Evolutionary conservation across 2,329 filamentous ascomycete genomes (phyloP), one percentile per base, ranked within the genome.

Genomic region (Calonectria multiphialidica): DNA sequence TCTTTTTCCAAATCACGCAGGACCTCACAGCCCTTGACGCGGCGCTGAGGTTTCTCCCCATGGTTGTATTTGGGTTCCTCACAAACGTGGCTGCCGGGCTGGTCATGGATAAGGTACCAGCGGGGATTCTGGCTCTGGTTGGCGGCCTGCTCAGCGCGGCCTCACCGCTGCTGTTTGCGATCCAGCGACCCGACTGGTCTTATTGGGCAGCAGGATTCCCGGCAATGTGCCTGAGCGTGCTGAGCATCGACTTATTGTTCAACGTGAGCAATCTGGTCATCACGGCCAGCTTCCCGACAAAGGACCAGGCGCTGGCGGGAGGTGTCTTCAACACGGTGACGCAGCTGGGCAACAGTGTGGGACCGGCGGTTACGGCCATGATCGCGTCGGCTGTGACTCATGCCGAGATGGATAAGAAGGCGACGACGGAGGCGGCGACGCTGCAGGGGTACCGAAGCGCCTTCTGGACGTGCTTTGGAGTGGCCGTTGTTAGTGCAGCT

Each of bases 171-270:
- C 70, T 72, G 33, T 69, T 72, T 55, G 70, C 66, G 5, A 21
- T 72, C 16, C 65, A 69, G 23, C n/a, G 35, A 9, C 66, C 70
- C 3, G 50, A 62, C 15, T 69, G 70, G 70, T 47, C 40, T 2
- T 93, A 93, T 86, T 96, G 94, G 94, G 89, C 92, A 0, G 95
- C 90, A 78, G 87, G 94, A 25, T 95, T 96, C 78, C 92, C 93
- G 0, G 85, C 90, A 66, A 93, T 93, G 91, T 81, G 93, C 4
- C 90, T 91, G 74, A 89, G 88, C 15, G 96, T 94, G 0, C 86
- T 95, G 40, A 93, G 92, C 21, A 91, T 95, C 71, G 94, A 96
- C 78, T 91, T 95, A 67, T 91, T 91, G 8, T 95, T 93, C 83
- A 95, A 93, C 79, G 89, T 95, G 1, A 90, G 92, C 21, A 95